Evolutionary conservation across 2,329 filamentous ascomycete genomes (phyloP), one percentile per base, ranked within the genome.

Genomic region (Aspergillus pseudotamarii): DNA sequence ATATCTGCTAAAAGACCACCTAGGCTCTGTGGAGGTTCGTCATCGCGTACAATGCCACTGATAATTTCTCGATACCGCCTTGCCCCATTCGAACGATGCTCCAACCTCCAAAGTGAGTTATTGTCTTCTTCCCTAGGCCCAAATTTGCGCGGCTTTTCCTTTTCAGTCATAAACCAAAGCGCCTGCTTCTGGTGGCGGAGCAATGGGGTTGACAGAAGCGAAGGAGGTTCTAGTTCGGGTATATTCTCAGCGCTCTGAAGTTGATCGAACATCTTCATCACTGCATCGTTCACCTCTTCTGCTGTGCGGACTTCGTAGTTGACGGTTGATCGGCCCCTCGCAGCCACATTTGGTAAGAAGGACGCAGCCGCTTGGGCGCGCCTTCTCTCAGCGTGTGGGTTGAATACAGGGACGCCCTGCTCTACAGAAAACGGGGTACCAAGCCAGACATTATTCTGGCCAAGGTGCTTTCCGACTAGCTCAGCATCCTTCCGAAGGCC

Each of bases 121-220:
- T 89, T 87, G 19, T 85, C 84, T 59, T 86, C 84, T 36, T 90
- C 87, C 3, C 83, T 80, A 0, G 82, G 81, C 23, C 87, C 86
- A 58, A 84, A 84, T n/a, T 83, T 82, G 14, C 86, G 83, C 0
- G 87, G 85, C 56, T 87, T 86, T 77, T 98, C 94, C 66, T 92
- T 91, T 23, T 86, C 86, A 11, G 84, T 88, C 90, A 98, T 93
- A 74, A 97, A 98, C 74, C 89, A 88, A 0, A 98, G 84, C 0
- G 91, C 94, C 78, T 97, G 93, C 76, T 92, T 95, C 76, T 98
- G 94, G 78, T 98, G 94, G 62, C 85, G 85, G 48, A 97, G 87
- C 21, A 98, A 80, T 32, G 87, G 83, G 0, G 89, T 93, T 61
- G 85, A 84, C 59, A 95, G 84, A 8, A 81, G 77, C 2, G 79